Conservation (phyloP, 441 rosid genomes). For the Raphanus hybrid region DNA sequence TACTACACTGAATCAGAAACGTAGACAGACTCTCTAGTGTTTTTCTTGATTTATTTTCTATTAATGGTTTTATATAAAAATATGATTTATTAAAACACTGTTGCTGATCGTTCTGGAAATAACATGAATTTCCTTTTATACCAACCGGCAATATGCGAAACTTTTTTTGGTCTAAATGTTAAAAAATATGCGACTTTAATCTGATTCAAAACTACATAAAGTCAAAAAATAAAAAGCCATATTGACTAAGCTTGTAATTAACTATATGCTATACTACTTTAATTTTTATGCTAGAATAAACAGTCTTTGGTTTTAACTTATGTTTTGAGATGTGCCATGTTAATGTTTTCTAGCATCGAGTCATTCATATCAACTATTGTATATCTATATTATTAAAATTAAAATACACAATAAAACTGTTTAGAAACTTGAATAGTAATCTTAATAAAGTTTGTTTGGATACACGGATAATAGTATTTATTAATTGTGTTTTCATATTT, state of each 20-base stretch:
- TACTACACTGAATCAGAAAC: not conserved
- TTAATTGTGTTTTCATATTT: too few species aligned
- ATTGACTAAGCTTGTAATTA: constrained; percentile 14
- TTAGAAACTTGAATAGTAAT: too few species aligned
- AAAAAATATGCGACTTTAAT: constrained; percentile 13
- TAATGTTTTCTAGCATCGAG: constrained; percentile 18
- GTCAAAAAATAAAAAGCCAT: constrained; percentile 1
- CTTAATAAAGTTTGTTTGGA: too few species aligned
- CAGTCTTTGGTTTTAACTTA: constrained; percentile 11
- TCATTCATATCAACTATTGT: constrained; percentile 18
- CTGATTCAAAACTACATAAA: constrained; percentile 37
- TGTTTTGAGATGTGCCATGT: not conserved
- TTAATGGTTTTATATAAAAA: not conserved
- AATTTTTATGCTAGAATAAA: not conserved
- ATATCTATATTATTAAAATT: not conserved
- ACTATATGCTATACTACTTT: not conserved
- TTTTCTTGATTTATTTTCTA: not conserved
- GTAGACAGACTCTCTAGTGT: not conserved
- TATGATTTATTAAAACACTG: not conserved
- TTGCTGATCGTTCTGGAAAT: constrained; percentile 21
- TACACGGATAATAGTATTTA: too few species aligned
- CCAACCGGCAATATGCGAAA: constrained; percentile 31
- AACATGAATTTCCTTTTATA: constrained; percentile 15
- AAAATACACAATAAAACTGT: too few species aligned
- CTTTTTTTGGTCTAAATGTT: too few species aligned